These are phyloP conservation scores for Rhodofomes roseus DNA, from an alignment of 1,284 basidiomycete species.

Conservation along the genomic window DNA sequence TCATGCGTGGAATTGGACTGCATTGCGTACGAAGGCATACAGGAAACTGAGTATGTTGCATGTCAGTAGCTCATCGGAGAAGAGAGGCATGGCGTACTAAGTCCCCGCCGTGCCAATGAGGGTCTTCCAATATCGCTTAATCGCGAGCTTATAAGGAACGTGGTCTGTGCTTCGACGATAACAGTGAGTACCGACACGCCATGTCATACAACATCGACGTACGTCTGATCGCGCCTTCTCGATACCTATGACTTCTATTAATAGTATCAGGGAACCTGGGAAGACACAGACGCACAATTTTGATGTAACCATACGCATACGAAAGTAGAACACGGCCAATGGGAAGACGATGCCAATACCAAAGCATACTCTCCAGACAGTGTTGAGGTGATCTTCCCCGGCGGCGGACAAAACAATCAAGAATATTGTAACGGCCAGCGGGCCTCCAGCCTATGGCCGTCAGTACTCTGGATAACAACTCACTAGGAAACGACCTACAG, in stretches of 20 bases:
- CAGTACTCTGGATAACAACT: neutral
- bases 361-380: conserved; percentile 77
- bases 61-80: neutral
- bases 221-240: conserved; percentile 64
- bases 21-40: conserved; percentile 60
- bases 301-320: conserved; percentile 68
- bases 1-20: neutral
- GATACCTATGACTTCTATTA: conserved; percentile 28
- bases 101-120: conserved; percentile 70
- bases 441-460: conserved; percentile 52
- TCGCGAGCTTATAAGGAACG: conserved; percentile 61
- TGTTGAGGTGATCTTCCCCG: conserved; percentile 59
- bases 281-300: conserved; percentile 39
- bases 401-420: conserved; percentile 68
- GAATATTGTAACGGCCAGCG: conserved; percentile 68
- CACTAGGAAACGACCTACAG: conserved; percentile 23
- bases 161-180: conserved; percentile 31
- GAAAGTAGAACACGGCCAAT: conserved; percentile 68
- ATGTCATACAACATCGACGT: conserved; percentile 15
- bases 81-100: conserved; percentile 40
- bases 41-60: conserved; percentile 49
- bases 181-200: conserved; percentile 5
- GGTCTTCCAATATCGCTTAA: conserved; percentile 67
- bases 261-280: neutral
- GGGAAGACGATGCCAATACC: conserved; percentile 71